Conservation (phyloP, 495 filamentous ascomycete genomes). For the Bryoglossum gracile region DNA sequence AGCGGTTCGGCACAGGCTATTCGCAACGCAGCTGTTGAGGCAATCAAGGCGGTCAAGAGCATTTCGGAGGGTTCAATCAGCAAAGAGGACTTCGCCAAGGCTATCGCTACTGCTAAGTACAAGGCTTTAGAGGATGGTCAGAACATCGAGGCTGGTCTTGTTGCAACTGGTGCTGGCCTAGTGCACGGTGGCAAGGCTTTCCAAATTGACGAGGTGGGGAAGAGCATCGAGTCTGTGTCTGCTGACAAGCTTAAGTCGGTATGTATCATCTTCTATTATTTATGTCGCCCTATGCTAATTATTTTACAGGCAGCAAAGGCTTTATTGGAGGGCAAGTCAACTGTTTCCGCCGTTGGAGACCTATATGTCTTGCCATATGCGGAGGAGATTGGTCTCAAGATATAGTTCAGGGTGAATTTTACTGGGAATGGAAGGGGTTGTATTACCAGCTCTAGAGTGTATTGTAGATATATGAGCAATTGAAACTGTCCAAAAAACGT, state of each 20-base stretch:
- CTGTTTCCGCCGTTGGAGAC: constrained; percentile 82
- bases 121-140: constrained; percentile 79
- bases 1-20: constrained; percentile 64
- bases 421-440: constrained; percentile 29
- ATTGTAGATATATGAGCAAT: constrained; percentile 26
- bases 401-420: constrained; percentile 51
- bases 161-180: constrained; percentile 64
- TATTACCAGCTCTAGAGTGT: constrained; percentile 41
- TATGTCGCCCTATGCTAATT: background rate
- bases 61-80: constrained; percentile 65
- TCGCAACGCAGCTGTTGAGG: constrained; percentile 45
- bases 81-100: constrained; percentile 85
- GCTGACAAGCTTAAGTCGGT: constrained; percentile 82
- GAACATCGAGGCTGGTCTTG: constrained; percentile 56
- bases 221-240: constrained; percentile 72
- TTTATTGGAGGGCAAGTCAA: constrained; percentile 80
- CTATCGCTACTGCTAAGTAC: constrained; percentile 88
- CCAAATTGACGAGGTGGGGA: constrained; percentile 74
- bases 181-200: constrained; percentile 72
- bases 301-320: constrained; percentile 65
- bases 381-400: constrained; percentile 86
- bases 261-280: constrained; percentile 33
- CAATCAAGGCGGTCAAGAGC: constrained; percentile 74
- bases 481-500: constrained; percentile 10
- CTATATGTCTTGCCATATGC: constrained; percentile 82